phyloP scores from a whole-genome alignment of 106 monocot genomes.

The Posidonia australis region DNA sequence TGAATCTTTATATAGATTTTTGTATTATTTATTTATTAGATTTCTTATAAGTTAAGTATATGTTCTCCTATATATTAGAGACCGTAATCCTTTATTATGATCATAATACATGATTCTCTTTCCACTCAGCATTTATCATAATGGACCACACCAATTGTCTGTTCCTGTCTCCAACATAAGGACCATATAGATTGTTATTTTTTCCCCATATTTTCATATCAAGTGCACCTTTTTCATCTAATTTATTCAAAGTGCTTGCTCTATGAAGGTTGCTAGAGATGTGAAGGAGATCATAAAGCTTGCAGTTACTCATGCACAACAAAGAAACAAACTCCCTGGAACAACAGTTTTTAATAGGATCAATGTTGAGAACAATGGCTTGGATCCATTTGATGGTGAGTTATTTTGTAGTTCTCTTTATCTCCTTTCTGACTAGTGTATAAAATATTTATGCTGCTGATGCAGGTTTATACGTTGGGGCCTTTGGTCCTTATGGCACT shows the following conservation, averaged over 20 bases:
- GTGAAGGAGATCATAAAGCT: slow-evolving; percentile 62
- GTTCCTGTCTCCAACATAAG: too few relatives aligned
- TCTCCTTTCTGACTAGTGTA: not conserved
- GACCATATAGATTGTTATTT: too few relatives aligned
- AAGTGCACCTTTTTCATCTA: not conserved
- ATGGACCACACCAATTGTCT: too few relatives aligned
- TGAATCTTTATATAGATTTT: too few relatives aligned
- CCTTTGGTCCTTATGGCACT: slow-evolving; percentile 83
- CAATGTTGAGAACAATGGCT: slow-evolving; percentile 27
- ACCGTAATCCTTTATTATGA: too few relatives aligned
- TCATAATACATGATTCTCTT: too few relatives aligned
- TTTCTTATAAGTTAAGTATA: too few relatives aligned
- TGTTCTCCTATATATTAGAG: too few relatives aligned
- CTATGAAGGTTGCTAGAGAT: slow-evolving; percentile 50
- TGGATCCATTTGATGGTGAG: slow-evolving; percentile 85
- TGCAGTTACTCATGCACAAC: slow-evolving; percentile 66
- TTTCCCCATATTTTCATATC: too few relatives aligned
- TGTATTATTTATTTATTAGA: too few relatives aligned
- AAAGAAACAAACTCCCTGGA: slow-evolving; percentile 39
- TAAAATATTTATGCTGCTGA: not conserved
- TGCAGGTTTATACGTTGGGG: slow-evolving; percentile 83
- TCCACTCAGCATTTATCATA: too few relatives aligned
- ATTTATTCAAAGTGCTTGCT: not conserved
- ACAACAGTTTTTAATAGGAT: slow-evolving; percentile 69
- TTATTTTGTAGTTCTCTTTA: not conserved